Percentiles rank a stretch among this genome's conserved stretches.
Conservation (phyloP, 305 asterid species). For the Petunia hybrid region DNA sequence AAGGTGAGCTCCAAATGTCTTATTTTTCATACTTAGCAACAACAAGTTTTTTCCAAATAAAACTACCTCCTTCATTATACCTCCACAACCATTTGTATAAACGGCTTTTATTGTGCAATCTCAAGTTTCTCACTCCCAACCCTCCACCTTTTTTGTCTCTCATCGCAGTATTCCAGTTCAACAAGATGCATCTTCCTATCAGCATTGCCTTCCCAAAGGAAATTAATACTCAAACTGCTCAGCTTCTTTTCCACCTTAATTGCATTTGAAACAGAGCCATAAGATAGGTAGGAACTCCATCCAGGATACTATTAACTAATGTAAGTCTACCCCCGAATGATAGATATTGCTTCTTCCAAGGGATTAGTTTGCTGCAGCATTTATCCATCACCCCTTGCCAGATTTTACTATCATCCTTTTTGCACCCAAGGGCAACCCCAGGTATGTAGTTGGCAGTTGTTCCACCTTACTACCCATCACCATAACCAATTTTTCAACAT, state of each 20-base stretch:
- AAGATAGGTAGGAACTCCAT: background rate
- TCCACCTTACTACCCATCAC: no score
- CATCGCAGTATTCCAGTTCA: background rate
- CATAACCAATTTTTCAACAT: no score
- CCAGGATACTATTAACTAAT: background rate
- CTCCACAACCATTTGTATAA: background rate
- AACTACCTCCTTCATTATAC: background rate
- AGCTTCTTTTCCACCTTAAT: no score
- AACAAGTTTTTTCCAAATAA: background rate
- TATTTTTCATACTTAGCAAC: background rate
- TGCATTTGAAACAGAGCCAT: background rate
- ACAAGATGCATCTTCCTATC: no score
- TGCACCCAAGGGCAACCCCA: no score
- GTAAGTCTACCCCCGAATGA: background rate
- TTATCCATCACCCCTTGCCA: background rate
- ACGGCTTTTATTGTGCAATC: background rate
- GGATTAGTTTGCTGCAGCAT: background rate
- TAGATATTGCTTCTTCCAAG: background rate
- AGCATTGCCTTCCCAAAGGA: background rate
- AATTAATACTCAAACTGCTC: no score
- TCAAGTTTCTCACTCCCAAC: background rate
- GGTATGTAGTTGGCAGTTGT: no score
- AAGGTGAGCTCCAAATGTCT: no score
- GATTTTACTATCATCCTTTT: background rate
- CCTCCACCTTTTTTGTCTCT: background rate